Percentiles rank a stretch among this genome's conserved stretches.
Conservation (phyloP, 768 basidiomycete species). For the Phanerodontia chrysosporium region DNA sequence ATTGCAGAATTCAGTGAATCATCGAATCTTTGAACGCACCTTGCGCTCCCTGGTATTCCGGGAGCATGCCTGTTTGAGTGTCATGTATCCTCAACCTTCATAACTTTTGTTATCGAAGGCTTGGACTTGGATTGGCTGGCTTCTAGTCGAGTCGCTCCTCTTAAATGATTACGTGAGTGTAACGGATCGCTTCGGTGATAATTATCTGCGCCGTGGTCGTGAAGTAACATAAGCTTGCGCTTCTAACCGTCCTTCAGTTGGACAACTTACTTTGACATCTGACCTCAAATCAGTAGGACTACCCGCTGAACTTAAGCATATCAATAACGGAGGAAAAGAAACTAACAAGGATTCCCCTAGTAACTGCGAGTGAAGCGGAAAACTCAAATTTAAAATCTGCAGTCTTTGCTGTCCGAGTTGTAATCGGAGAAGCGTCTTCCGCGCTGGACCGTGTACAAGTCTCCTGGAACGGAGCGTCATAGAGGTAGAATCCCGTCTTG, state of each 20-base stretch:
- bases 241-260: slow-evolving; percentile 19
- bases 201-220: slow-evolving; percentile 39
- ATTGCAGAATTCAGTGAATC: slow-evolving; percentile 81
- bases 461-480: slow-evolving; percentile 75
- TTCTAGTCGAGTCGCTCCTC: slow-evolving; percentile 40
- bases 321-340: slow-evolving; percentile 90
- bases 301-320: slow-evolving; percentile 88
- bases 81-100: slow-evolving; percentile 52
- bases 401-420: slow-evolving; percentile 61
- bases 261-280: slow-evolving; percentile 31
- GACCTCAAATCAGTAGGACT: slow-evolving; percentile 82
- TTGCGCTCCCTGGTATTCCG: slow-evolving; percentile 75
- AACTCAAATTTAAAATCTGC: slow-evolving; percentile 84
- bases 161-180: slow-evolving; percentile 24
- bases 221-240: slow-evolving; percentile 26
- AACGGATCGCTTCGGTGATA: slow-evolving; percentile 11
- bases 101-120: slow-evolving; percentile 26
- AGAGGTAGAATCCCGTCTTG: slow-evolving; percentile 72
- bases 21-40: slow-evolving; percentile 82
- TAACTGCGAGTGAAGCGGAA: slow-evolving; percentile 83
- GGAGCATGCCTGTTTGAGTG: slow-evolving; percentile 77
- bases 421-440: slow-evolving; percentile 76
- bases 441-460: slow-evolving; percentile 71
- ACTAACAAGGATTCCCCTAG: slow-evolving; percentile 88
- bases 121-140: slow-evolving; percentile 43